Percentiles rank a stretch among this genome's conserved stretches.
Evolutionary conservation across 352 stramenopile species (phyloP).

Genomic region (Phytopythium sindhum): DNA sequence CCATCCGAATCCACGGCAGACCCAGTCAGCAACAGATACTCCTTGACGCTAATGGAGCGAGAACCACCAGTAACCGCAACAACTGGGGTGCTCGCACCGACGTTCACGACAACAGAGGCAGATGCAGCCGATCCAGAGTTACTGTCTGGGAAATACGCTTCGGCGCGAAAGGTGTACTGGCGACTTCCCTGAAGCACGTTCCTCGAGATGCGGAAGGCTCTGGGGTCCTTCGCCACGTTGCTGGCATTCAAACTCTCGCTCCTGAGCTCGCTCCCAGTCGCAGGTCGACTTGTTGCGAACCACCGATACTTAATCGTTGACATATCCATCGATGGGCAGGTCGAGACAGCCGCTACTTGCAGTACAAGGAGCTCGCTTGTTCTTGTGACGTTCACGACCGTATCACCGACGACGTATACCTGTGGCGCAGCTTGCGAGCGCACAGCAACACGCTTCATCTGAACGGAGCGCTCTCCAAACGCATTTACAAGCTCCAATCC

Average conservation of each 20-base stretch:
- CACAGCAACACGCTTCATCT: conserved; percentile 31
- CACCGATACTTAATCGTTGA: conserved; percentile 43
- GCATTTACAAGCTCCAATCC: conserved; percentile 57
- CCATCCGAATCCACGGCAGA: conserved; percentile 50
- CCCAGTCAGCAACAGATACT: conserved; percentile 48
- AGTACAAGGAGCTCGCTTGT: conserved; percentile 33
- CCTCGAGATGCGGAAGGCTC: conserved; percentile 45
- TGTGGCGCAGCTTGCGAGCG: conserved; percentile 37
- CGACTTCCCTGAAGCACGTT: conserved; percentile 28
- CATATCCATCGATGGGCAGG: conserved; percentile 34
- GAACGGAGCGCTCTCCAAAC: conserved; percentile 31
- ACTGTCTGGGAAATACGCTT: conserved; percentile 41
- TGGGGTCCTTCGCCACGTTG: conserved; percentile 61
- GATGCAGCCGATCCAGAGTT: conserved; percentile 15
- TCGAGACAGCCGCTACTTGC: conserved; percentile 42
- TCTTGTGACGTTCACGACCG: conserved; percentile 27
- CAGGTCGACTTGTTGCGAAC: conserved; percentile 26
- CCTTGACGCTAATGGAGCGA: conserved; percentile 43
- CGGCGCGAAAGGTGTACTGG: conserved; percentile 56
- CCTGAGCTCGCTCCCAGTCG: conserved; percentile 1
- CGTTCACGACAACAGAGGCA: conserved; percentile 35
- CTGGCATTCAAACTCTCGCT: conserved; percentile 35
- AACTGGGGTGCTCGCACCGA: conserved; percentile 33
- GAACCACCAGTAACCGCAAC: conserved; percentile 38
- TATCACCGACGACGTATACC: conserved; percentile 49